Conservation (phyloP, 768 basidiomycete genomes). For the Russula emetica region DNA sequence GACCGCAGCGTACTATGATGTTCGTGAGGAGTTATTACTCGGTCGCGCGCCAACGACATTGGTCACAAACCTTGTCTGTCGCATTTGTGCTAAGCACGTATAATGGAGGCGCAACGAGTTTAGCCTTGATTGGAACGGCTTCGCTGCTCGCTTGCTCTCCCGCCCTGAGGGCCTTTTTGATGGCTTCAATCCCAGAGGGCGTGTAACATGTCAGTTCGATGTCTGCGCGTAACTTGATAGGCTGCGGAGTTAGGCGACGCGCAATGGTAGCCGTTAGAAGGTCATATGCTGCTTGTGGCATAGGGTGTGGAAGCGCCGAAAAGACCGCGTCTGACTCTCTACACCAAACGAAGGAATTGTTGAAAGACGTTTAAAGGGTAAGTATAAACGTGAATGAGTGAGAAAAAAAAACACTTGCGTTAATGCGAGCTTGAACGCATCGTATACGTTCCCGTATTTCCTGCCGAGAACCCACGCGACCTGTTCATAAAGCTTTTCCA, state of each 20-base stretch:
- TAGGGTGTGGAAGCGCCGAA: conserved; percentile 54
- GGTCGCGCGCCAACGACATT: not conserved
- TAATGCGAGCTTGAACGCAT: conserved; percentile 95
- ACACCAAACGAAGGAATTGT: conserved; percentile 1
- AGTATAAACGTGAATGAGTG: not conserved
- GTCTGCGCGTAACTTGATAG: conserved; percentile 97
- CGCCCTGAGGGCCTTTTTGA: conserved; percentile 84
- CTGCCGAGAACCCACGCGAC: conserved; percentile 91
- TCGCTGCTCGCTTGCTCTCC: conserved; percentile 87
- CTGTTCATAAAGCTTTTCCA: conserved; percentile 85
- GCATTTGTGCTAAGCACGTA: conserved; percentile 96
- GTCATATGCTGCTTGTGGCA: conserved; percentile 52
- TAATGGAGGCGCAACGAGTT: conserved; percentile 91
- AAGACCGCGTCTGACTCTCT: conserved; percentile 83
- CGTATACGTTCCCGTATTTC: conserved; percentile 93
- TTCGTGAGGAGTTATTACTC: conserved; percentile 1
- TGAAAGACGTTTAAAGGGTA: too few relatives aligned
- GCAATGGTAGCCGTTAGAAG: conserved; percentile 82
- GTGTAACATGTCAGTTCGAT: conserved; percentile 96
- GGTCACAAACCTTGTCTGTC: conserved; percentile 76
- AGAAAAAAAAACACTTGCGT: conserved; percentile 51
- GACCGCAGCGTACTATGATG: conserved; percentile 71
- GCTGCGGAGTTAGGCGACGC: conserved; percentile 92
- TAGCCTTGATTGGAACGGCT: conserved; percentile 93
- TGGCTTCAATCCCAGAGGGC: conserved; percentile 93